Conservation (phyloP, 2,329 filamentous ascomycete species). For the Aspergillus arachidicola region DNA sequence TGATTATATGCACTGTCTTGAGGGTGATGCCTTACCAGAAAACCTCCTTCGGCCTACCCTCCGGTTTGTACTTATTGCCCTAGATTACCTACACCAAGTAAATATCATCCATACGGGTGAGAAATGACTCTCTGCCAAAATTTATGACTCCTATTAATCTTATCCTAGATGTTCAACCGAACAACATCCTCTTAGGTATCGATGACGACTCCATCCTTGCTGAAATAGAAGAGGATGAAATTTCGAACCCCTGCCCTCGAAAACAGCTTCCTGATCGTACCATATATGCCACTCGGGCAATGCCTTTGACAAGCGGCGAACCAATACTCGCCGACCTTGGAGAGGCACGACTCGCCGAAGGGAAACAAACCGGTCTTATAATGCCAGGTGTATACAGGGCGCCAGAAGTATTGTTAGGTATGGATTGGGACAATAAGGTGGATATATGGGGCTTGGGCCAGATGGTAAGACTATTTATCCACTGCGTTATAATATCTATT, state of each 20-base stretch:
- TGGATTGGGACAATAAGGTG: slow-evolving; percentile 45
- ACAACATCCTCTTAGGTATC: slow-evolving; percentile 46
- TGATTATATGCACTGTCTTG: slow-evolving; percentile 26
- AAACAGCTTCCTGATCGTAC: slow-evolving; percentile 40
- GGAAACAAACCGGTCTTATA: slow-evolving; percentile 29
- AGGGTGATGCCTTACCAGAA: slow-evolving; percentile 24
- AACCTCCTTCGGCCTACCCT: slow-evolving; percentile 51
- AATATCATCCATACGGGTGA: slow-evolving; percentile 54
- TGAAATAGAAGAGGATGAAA: slow-evolving; percentile 41
- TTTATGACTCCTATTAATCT: not conserved
- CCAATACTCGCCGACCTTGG: slow-evolving; percentile 52
- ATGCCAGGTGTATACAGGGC: slow-evolving; percentile 26
- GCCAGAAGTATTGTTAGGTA: slow-evolving; percentile 46
- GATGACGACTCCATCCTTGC: slow-evolving; percentile 36
- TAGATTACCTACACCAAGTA: slow-evolving; percentile 85
- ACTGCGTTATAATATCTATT: slow-evolving; percentile 6
- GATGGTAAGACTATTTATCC: slow-evolving; percentile 39
- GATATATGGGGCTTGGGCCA: slow-evolving; percentile 53
- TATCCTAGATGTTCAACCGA: slow-evolving; percentile 39
- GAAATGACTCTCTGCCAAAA: not conserved
- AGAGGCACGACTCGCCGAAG: slow-evolving; percentile 40
- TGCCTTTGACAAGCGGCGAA: slow-evolving; percentile 32
- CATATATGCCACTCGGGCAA: slow-evolving; percentile 45
- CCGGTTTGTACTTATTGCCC: slow-evolving; percentile 80
- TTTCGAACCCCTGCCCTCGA: slow-evolving; percentile 40